Evolutionary conservation across 768 basidiomycete species (phyloP).

Genomic region (Serendipita sp.): DNA sequence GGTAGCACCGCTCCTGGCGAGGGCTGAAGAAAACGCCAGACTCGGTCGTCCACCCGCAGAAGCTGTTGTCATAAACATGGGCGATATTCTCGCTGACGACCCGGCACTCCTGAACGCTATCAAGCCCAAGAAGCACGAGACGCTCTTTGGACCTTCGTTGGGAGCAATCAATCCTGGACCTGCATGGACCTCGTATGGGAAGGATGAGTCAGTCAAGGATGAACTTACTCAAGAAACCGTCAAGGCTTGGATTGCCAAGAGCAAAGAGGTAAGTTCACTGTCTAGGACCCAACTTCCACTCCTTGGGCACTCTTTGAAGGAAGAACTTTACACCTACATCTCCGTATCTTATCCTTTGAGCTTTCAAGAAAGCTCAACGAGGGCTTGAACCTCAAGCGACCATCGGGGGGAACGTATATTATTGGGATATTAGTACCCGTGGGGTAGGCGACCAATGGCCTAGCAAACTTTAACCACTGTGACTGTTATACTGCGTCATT

Average conservation of each 20-base stretch:
- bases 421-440: too few species aligned
- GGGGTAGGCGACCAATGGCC: too few species aligned
- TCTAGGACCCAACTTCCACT: too few species aligned
- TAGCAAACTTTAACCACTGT: too few species aligned
- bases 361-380: too few species aligned
- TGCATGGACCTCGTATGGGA: constrained; percentile 41
- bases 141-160: constrained; percentile 83
- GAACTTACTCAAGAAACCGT: constrained; percentile 71
- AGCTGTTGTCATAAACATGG: constrained; percentile 21
- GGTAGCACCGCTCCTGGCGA: background rate
- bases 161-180: constrained; percentile 57
- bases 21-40: constrained; percentile 1
- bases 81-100: constrained; percentile 13
- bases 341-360: too few species aligned
- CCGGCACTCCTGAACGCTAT: constrained; percentile 7
- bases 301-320: too few species aligned
- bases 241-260: constrained; percentile 69
- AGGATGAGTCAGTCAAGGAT: constrained; percentile 33
- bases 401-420: too few species aligned
- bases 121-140: constrained; percentile 42
- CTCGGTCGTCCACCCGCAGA: constrained; percentile 14
- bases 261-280: constrained; percentile 51
- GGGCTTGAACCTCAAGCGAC: too few species aligned
- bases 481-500: too few species aligned
- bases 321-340: too few species aligned